Conservation (phyloP, 768 basidiomycete genomes). For the Antrodiella citrinella region DNA sequence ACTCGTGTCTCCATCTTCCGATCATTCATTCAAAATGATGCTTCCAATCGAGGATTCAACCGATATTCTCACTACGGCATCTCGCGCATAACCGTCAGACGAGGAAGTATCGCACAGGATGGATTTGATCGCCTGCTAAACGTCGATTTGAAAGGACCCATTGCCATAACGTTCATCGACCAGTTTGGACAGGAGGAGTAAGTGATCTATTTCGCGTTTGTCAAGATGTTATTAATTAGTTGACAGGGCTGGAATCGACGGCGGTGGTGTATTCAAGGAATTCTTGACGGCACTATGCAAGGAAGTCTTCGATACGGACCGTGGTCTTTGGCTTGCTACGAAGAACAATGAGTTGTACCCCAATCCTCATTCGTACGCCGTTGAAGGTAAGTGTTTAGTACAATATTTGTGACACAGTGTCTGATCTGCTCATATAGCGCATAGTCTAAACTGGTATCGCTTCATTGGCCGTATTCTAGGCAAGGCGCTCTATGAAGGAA, state of each 20-base stretch:
- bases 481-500: conserved; percentile 95
- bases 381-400: conserved; percentile 55
- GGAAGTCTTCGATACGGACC: conserved; percentile 92
- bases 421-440: conserved; percentile 34
- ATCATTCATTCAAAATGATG: conserved; percentile 69
- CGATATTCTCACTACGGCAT: conserved; percentile 14
- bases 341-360: conserved; percentile 93
- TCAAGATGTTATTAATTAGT: conserved; percentile 3
- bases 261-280: conserved; percentile 97
- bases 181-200: conserved; percentile 82
- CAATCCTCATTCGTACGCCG: conserved; percentile 87
- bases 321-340: conserved; percentile 89
- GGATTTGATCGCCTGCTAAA: conserved; percentile 82
- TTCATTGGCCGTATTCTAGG: conserved; percentile 92
- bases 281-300: conserved; percentile 89
- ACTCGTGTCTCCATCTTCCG: conserved; percentile 87
- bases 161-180: conserved; percentile 90
- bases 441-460: conserved; percentile 85
- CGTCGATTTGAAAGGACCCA: conserved; percentile 68
- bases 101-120: conserved; percentile 78
- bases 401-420: conserved; percentile 1
- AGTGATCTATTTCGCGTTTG: conserved; percentile 21
- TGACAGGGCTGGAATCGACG: conserved; percentile 82
- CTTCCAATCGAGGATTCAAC: conserved; percentile 15
- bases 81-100: conserved; percentile 50